Base-by-base conservation (phyloP, 257 asterid genomes). In the Capsicum chinense region DNA sequence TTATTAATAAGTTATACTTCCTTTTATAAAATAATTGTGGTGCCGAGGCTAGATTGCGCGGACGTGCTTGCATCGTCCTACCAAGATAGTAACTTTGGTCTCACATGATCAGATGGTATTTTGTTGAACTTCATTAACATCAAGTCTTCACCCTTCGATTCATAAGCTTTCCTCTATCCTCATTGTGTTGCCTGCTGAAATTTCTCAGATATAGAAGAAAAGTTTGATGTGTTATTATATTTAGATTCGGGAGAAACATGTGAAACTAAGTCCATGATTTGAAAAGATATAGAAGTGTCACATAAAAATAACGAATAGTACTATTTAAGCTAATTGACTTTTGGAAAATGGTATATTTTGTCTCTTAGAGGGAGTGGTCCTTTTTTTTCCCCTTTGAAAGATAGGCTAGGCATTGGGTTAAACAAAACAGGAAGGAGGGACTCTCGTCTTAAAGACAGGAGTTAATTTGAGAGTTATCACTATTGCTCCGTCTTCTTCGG, bases 331-430 rank as follows among this genome's bases (percentile, higher is more conserved):
- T 64, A 64, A 54, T 54, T 9, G 64, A 54, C 48, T 4, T 54
- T 54, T 76, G 63, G 81, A 76, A 76, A 76, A 54, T 54, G 63
- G 26, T 54, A 52, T 54, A 5, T 15, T 64, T 74, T 21, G 80
- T 74, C 60, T 50, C 17, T 21, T 21, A 21, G 21, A 13, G 62
- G 50, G 19, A 21, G 81, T 50, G 44, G 19, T 74, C 47, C 81
- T 26, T 78, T 19, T 14, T 19, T 4, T 2, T 5, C 0, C 7
- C 58, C 47, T 78, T 56, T 12, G 5, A 33, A 54, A 50, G 58
- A 21, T 50, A 76, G 62, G 81, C 19, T 50, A 50, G 19, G 50
- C 19, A 50, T n/a, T 74, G 80, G 7, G 80, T 47, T 37, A 74
- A 21, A 56, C 19, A 21, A 50, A 50, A 50, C 62, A 21, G 81